phyloP scores from a whole-genome alignment of 2,329 filamentous ascomycete genomes.

The Fusarium verticillioides region DNA sequence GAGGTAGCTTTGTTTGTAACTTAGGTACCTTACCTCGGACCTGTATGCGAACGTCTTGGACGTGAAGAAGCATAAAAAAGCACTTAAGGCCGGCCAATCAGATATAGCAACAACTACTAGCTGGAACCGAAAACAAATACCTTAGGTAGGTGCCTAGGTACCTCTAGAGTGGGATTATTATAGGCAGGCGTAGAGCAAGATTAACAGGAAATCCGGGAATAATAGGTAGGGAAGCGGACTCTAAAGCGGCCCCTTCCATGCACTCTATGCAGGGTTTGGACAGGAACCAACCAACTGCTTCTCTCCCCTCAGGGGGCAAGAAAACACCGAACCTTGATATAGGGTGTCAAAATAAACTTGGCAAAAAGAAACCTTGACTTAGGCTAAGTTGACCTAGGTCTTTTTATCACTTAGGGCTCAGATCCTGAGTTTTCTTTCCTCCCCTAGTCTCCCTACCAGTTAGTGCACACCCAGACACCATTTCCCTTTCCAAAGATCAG shows the following conservation, averaged over 20 bases:
- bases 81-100: neutral
- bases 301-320: no score
- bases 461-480: slow-evolving; percentile 4
- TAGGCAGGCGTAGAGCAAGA: slow-evolving; percentile 4
- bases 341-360: no score
- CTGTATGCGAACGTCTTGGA: neutral
- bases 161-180: neutral
- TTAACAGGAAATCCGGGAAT: slow-evolving; percentile 28
- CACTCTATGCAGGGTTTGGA: slow-evolving; percentile 13
- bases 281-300: slow-evolving; percentile 18
- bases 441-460: neutral
- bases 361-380: no score
- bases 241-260: slow-evolving; percentile 20
- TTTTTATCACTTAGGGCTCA: no score
- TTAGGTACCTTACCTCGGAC: neutral
- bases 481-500: neutral
- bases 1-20: neutral
- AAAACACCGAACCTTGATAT: no score
- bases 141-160: no score
- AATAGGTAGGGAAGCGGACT: slow-evolving; percentile 23
- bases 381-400: no score
- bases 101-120: neutral
- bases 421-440: no score
- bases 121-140: neutral
- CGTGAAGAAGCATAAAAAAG: neutral